Evolutionary conservation across 768 basidiomycete genomes (phyloP), one percentile per base, ranked within the genome.

Genomic region (Hygrophoropsis aurantiaca): DNA sequence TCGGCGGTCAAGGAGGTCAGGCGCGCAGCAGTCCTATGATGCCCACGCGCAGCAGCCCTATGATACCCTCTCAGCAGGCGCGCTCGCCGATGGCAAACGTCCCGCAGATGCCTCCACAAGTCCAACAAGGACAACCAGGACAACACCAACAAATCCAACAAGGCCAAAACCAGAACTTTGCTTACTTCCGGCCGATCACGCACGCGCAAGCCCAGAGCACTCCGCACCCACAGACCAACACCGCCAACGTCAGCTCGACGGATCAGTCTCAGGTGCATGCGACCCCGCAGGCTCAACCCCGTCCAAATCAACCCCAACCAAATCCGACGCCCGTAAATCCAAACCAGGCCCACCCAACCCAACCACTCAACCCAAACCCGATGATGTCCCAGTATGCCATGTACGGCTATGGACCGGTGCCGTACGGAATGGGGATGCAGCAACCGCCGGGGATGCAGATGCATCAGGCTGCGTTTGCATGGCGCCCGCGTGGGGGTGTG

Each of bases 11-110:
- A 46, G 37, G 34, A 8, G 40, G 20, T 33, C 43, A 58, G 49
- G 11, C 58, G 20, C 66, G 72, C 10, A 62, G 51, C 35, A 75
- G 73, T 44, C 75, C 75, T 0, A 54, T 68, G 50, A 60, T 67
- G 10, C 47, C 70, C 69, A 42, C 56, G 61, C 11, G 66, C 23
- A 59, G 49, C 34, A 66, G 65, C 3, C 67, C 66, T 2, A 57
- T 68, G 58, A 62, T 63, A 1, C 40, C 39, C 21, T 27, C 23
- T 19, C 50, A 47, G 11, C 24, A 41, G 18, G 35, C 50, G 27
- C 30, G 52, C 19, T 53, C 52, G 33, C 27, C 19, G 51, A 66
- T 45, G 46, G 54, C 51, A 50, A 66, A 57, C 33, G 38, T 53
- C 11, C 37, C 43, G 2, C 58, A 63, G 16, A 25, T 68, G 35